A percentile compares a stretch with the other conserved stretches of the same genome.
These are phyloP conservation scores for Boletus tomentosulus DNA, from an alignment of 768 basidiomycete species.

Conservation along the genomic window DNA sequence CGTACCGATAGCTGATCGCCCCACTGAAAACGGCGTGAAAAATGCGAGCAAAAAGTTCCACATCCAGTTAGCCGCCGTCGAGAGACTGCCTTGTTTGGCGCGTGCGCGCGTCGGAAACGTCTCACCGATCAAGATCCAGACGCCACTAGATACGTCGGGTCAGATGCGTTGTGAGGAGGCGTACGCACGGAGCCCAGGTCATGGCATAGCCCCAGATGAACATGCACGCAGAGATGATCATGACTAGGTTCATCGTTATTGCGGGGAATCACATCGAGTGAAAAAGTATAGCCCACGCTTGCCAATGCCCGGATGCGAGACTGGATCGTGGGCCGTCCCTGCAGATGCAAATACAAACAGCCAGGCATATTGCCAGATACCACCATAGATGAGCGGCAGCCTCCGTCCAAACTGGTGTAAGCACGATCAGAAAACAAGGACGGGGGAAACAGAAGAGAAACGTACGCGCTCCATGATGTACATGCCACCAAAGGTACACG, in stretches of 20 bases:
- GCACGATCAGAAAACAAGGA: not conserved
- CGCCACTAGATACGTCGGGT: constrained; percentile 34
- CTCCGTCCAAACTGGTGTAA: constrained; percentile 57
- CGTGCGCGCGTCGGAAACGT: constrained; percentile 71
- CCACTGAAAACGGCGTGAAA: constrained; percentile 68
- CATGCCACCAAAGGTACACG: constrained; percentile 67
- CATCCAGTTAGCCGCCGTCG: constrained; percentile 63
- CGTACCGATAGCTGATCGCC: constrained; percentile 57
- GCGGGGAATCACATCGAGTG: not conserved
- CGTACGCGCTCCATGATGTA: constrained; percentile 65
- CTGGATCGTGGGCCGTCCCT: constrained; percentile 59
- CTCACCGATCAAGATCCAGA: constrained; percentile 78
- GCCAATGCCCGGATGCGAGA: constrained; percentile 45
- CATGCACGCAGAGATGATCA: constrained; percentile 65
- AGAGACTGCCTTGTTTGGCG: constrained; percentile 65
- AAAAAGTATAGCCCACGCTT: constrained; percentile 36
- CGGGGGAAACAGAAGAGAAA: not conserved
- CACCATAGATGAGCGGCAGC: constrained; percentile 60
- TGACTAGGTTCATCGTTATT: constrained; percentile 32
- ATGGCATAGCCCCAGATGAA: constrained; percentile 70
- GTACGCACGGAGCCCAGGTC: constrained; percentile 58
- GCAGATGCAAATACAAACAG: constrained; percentile 71
- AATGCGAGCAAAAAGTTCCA: constrained; percentile 73
- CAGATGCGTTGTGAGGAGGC: not conserved
- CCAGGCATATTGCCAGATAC: constrained; percentile 67